These are phyloP conservation scores for Fomitopsis palustris DNA, from an alignment of 1,284 basidiomycete species.

Conservation along the genomic window DNA sequence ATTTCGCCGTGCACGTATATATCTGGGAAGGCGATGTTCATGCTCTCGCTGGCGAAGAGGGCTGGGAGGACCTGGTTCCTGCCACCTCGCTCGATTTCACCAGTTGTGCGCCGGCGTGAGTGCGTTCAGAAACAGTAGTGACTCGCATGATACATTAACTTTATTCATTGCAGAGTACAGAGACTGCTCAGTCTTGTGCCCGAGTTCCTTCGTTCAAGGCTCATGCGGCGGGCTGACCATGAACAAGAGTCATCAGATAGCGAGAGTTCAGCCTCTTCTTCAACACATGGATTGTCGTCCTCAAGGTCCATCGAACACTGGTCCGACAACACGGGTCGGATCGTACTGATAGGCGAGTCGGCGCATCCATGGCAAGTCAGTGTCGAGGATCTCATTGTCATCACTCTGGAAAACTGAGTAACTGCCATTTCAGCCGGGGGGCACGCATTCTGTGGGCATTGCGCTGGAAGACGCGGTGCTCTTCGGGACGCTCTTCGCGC, in stretches of 20 bases:
- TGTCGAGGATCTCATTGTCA: no score
- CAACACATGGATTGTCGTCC: neutral
- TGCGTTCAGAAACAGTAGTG: neutral
- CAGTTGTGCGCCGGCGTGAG: slow-evolving; percentile 14
- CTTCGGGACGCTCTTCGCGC: slow-evolving; percentile 44
- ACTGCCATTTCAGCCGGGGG: slow-evolving; percentile 34
- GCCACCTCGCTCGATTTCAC: slow-evolving; percentile 11
- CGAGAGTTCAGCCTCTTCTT: neutral
- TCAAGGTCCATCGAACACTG: slow-evolving; percentile 45
- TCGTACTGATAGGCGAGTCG: slow-evolving; percentile 46
- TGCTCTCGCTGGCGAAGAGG: slow-evolving; percentile 16
- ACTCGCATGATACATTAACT: no score
- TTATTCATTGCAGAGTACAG: slow-evolving; percentile 35
- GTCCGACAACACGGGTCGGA: slow-evolving; percentile 43
- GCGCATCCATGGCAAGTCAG: slow-evolving; percentile 43
- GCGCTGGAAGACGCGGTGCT: slow-evolving; percentile 43
- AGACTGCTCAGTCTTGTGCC: slow-evolving; percentile 40
- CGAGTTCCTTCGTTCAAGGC: slow-evolving; percentile 26
- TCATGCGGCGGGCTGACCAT: slow-evolving; percentile 30
- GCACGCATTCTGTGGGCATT: slow-evolving; percentile 36
- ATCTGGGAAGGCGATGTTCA: slow-evolving; percentile 13
- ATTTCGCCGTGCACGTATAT: slow-evolving; percentile 21
- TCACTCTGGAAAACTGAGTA: no score
- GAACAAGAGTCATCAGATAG: slow-evolving; percentile 41
- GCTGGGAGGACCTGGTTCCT: slow-evolving; percentile 19